These are phyloP conservation scores for Ophiocordyceps camponoti-saundersi DNA, from an alignment of 2,329 filamentous ascomycete species.

Conservation along the genomic window DNA sequence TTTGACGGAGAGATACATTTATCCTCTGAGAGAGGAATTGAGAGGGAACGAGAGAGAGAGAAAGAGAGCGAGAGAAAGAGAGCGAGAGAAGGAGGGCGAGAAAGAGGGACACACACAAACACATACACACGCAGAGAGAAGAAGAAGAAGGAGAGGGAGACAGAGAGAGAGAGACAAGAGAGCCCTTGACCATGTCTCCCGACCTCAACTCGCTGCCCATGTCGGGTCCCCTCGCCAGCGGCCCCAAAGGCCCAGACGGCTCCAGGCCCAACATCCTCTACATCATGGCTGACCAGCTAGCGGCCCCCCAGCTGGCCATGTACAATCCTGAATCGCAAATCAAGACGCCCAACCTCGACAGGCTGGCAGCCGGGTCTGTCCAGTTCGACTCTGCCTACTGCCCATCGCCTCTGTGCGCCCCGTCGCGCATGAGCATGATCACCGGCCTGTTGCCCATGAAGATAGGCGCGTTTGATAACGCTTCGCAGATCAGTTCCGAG, in stretches of 20 bases:
- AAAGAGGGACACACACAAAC: background rate
- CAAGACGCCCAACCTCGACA: conserved; percentile 80
- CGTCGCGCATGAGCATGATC: conserved; percentile 88
- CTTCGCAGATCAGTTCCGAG: conserved; percentile 66
- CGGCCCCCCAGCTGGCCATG: conserved; percentile 79
- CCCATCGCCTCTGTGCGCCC: conserved; percentile 81
- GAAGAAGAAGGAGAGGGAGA: background rate
- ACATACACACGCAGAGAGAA: background rate
- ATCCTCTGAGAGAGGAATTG: too few relatives aligned
- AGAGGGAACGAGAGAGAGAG: background rate
- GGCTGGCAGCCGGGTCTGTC: conserved; percentile 63
- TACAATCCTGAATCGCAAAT: conserved; percentile 81
- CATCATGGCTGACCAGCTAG: conserved; percentile 94
- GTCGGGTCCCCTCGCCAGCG: conserved; percentile 24
- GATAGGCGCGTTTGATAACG: conserved; percentile 87
- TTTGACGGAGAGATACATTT: too few relatives aligned
- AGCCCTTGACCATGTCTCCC: conserved; percentile 43
- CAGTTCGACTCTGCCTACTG: conserved; percentile 92
- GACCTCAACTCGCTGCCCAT: conserved; percentile 56
- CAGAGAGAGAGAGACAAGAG: too few relatives aligned
- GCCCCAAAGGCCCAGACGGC: conserved; percentile 5
- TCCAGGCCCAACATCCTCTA: conserved; percentile 37
- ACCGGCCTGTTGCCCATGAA: conserved; percentile 81
- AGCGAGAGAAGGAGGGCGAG: too few relatives aligned
- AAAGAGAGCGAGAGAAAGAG: background rate